Evolutionary conservation across 176 grass and related monocot genomes (phyloP).

Genomic region (Tillandsia fasciculata): DNA sequence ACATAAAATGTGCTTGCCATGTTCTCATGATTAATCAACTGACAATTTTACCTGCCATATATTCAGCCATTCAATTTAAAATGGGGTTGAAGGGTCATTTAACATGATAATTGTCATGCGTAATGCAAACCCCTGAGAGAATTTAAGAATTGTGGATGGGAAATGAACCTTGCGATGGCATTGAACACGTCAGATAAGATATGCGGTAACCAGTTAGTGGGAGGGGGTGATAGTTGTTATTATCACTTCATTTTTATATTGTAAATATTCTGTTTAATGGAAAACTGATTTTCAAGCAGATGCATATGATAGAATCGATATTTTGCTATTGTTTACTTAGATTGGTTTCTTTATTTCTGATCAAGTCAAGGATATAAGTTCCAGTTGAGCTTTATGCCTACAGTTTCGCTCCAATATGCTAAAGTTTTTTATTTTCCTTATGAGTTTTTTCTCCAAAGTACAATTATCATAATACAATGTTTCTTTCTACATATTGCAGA

Average conservation of each 20-base stretch:
- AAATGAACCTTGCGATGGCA: too few species aligned
- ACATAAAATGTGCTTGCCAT: too few species aligned
- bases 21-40: too few species aligned
- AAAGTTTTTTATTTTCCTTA: neutral
- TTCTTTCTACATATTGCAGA: slow-evolving; percentile 34
- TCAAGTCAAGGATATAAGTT: neutral
- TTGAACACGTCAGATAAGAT: too few species aligned
- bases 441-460: neutral
- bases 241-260: neutral
- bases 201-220: too few species aligned
- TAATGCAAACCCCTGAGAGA: too few species aligned
- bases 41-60: too few species aligned
- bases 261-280: neutral
- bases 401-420: neutral
- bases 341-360: neutral
- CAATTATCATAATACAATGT: neutral
- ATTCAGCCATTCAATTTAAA: too few species aligned
- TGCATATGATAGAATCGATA: neutral
- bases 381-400: neutral
- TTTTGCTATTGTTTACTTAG: neutral
- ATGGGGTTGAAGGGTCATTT: too few species aligned
- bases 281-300: neutral
- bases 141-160: too few species aligned
- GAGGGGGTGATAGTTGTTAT: neutral
- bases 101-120: too few species aligned